Conservation (phyloP, 2,329 filamentous ascomycete genomes). For the Tolypocladium pustulatum region DNA sequence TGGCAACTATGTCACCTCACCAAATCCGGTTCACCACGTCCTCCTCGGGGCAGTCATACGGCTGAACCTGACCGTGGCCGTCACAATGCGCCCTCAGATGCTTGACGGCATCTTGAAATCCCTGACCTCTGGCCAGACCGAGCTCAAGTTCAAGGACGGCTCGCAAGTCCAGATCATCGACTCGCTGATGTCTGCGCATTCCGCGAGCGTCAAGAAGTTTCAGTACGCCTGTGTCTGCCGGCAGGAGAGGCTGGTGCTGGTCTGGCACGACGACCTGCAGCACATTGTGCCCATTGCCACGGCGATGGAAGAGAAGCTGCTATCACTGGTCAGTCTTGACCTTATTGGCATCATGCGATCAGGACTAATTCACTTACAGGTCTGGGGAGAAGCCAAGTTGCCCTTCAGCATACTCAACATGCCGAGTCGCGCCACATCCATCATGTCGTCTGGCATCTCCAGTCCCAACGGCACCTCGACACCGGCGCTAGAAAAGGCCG, state of each 20-base stretch:
- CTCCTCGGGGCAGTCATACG: constrained; percentile 30
- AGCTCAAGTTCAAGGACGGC: constrained; percentile 29
- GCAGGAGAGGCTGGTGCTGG: constrained; percentile 28
- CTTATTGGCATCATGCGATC: neutral
- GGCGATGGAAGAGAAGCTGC: constrained; percentile 20
- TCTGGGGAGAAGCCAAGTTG: constrained; percentile 14
- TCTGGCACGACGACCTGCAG: constrained; percentile 31
- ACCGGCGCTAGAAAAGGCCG: constrained; percentile 9
- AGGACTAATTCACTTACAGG: constrained; percentile 2
- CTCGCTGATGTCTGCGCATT: constrained; percentile 25
- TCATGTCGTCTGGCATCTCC: constrained; percentile 7
- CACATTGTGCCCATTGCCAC: constrained; percentile 27
- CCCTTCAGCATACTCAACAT: constrained; percentile 8
- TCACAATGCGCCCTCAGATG: constrained; percentile 38
- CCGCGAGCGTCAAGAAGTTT: constrained; percentile 28
- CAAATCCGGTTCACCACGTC: constrained; percentile 22
- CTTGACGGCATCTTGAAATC: constrained; percentile 32
- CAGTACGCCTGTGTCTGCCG: constrained; percentile 32
- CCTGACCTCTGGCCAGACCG: constrained; percentile 27
- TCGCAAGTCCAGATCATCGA: constrained; percentile 34
- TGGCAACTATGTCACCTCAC: constrained; percentile 30
- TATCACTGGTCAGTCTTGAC: constrained; percentile 10
- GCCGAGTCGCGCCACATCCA: constrained; percentile 7
- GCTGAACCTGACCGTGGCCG: constrained; percentile 33
- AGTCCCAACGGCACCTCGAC: constrained; percentile 8